phyloP scores from a whole-genome alignment of 2,329 filamentous ascomycete species.

The Coleophoma eucalyptorum region DNA sequence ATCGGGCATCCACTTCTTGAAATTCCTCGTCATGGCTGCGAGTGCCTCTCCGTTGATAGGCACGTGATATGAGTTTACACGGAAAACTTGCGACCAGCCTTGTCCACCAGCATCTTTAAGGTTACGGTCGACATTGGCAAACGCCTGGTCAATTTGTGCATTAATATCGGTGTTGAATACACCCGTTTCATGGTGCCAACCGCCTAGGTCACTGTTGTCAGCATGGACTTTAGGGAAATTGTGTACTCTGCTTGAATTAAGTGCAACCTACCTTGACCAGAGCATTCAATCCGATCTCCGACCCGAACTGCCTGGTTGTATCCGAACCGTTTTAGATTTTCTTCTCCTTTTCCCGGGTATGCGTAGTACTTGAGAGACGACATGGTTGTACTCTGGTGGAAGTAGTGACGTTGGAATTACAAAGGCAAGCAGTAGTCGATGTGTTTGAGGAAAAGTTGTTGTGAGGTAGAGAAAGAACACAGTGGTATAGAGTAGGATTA shows the following conservation, averaged over 20 bases:
- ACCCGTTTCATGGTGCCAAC: slow-evolving; percentile 27
- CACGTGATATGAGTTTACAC: slow-evolving; percentile 41
- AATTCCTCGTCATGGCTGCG: slow-evolving; percentile 39
- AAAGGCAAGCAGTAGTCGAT: too few relatives aligned
- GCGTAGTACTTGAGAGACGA: neutral
- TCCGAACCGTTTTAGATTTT: neutral
- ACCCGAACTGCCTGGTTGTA: slow-evolving; percentile 47
- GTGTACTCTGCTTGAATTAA: neutral
- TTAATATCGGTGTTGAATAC: slow-evolving; percentile 31
- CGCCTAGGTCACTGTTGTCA: slow-evolving; percentile 18
- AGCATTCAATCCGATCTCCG: slow-evolving; percentile 41
- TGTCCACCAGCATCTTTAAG: slow-evolving; percentile 50
- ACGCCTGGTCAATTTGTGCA: slow-evolving; percentile 47
- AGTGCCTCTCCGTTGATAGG: slow-evolving; percentile 36
- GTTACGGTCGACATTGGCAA: slow-evolving; percentile 49
- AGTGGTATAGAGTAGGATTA: too few relatives aligned
- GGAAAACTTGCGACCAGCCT: slow-evolving; percentile 52
- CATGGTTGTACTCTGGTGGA: neutral
- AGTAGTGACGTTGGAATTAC: too few relatives aligned
- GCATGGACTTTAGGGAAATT: too few relatives aligned
- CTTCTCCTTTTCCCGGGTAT: neutral
- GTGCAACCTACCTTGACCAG: slow-evolving; percentile 38
- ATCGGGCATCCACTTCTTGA: slow-evolving; percentile 46
- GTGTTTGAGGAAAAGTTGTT: too few relatives aligned
- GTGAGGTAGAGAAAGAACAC: too few relatives aligned